Base-by-base conservation (phyloP, 2,329 filamentous ascomycete genomes). In the Colletotrichum tropicicola region DNA sequence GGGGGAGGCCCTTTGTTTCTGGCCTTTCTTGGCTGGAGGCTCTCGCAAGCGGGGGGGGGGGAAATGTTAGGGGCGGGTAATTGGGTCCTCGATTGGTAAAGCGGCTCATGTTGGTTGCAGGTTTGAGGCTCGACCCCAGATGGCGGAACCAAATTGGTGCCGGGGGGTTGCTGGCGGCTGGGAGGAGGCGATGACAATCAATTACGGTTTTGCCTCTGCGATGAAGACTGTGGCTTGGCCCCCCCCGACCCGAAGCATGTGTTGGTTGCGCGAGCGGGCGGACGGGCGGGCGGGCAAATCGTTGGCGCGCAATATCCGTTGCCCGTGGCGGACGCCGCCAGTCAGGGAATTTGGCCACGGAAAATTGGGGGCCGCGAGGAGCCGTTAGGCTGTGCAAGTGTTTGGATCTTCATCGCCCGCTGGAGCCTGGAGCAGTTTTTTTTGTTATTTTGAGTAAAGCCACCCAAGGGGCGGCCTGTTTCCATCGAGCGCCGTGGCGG, bases 361-460 rank as follows among this genome's bases (percentile, higher is more conserved):
- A 52, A 37, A 60, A 44, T 61, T 65, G 43, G 56, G 58, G 60
- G 47, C 47, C 54, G 35, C 25, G 17, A 60, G 28, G 17, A 25
- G 19, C 41, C 21, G 43, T 39, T 21, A 17, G 56, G 61, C 61
- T 35, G 54, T 48, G 54, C 43, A 57, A 48, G 23, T 35, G 56
- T 65, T 54, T 60, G 47, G 57, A 60, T 54, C 41, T 43, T 41
- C 47, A 54, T 30, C 13, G 41, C 56, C 48, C 56, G 19, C 27
- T 54, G 32, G 32, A 45, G 35, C 32, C 17, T 13, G 23, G 17
- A 25, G 23, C 44, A n/a, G 23, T 27, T 48, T 62, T 45, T 56
- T 47, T 30, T 12, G 35, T 35, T 27, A 32, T 21, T 48, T 39
- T 39, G 37, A 59, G 47, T 30, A 30, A 55, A 48, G 48, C 21